phyloP scores from a whole-genome alignment of 108 stramenopile genomes.

The Heterococcus sp. region DNA sequence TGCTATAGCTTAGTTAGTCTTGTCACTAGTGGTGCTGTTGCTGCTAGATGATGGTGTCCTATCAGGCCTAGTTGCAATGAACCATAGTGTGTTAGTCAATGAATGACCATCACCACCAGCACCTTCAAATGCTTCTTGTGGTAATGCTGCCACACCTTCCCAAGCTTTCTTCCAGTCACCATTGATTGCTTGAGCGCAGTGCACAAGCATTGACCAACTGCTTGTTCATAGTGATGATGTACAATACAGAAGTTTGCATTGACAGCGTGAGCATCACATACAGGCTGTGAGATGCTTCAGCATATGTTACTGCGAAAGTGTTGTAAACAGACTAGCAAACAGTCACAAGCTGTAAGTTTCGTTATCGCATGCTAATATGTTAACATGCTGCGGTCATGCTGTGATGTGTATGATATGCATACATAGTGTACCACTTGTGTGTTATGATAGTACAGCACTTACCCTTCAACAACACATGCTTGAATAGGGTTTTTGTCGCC shows the following conservation, averaged over 20 bases:
- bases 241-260: not conserved
- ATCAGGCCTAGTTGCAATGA: too few relatives aligned
- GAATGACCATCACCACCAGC: constrained; percentile 56
- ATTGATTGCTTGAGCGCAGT: constrained; percentile 30
- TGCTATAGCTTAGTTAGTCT: too few relatives aligned
- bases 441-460: constrained; percentile 53
- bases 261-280: not conserved
- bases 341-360: not conserved
- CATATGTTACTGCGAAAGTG: not conserved
- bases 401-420: not conserved
- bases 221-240: too few relatives aligned
- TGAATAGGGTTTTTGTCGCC: constrained; percentile 8
- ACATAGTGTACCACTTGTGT: constrained; percentile 61
- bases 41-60: too few relatives aligned
- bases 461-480: constrained; percentile 10
- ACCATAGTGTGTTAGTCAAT: constrained; percentile 51
- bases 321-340: not conserved
- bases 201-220: constrained; percentile 47
- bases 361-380: too few relatives aligned
- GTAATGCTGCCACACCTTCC: constrained; percentile 25
- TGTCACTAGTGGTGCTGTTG: too few relatives aligned
- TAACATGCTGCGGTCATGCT: too few relatives aligned
- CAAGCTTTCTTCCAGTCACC: constrained; percentile 27
- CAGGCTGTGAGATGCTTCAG: not conserved
- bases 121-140: constrained; percentile 21